phyloP scores from a whole-genome alignment of 352 stramenopile genomes.

The Globisporangium paddicum region DNA sequence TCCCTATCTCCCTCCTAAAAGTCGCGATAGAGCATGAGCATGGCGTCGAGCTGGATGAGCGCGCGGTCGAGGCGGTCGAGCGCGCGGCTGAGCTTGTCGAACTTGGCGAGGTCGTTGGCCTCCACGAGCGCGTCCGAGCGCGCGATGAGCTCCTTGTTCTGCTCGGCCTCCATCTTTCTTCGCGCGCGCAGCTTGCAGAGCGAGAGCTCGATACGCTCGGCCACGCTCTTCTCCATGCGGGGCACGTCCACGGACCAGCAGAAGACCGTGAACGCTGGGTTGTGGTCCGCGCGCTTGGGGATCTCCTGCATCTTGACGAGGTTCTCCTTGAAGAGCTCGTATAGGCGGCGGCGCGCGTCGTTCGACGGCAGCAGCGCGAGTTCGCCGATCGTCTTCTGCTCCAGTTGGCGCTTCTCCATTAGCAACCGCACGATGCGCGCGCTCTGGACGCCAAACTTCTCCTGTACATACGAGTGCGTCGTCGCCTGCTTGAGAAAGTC shows the following conservation, averaged over 20 bases:
- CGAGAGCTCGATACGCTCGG: conserved; percentile 66
- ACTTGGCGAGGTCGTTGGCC: conserved; percentile 80
- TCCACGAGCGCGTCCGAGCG: conserved; percentile 85
- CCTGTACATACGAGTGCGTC: conserved; percentile 74
- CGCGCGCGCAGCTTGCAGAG: conserved; percentile 66
- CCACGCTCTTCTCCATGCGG: conserved; percentile 53
- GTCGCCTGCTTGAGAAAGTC: conserved; percentile 73
- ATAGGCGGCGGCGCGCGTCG: conserved; percentile 74
- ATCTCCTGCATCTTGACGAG: conserved; percentile 85
- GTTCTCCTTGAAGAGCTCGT: conserved; percentile 72
- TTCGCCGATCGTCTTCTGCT: conserved; percentile 85
- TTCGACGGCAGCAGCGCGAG: conserved; percentile 78
- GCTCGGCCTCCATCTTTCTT: conserved; percentile 71
- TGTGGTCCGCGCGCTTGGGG: conserved; percentile 84
- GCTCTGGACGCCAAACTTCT: conserved; percentile 77
- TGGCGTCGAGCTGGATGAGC: conserved; percentile 78
- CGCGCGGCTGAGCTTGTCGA: conserved; percentile 81
- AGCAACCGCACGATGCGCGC: conserved; percentile 82
- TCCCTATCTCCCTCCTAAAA: conserved; percentile 43
- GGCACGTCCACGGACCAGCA: conserved; percentile 81
- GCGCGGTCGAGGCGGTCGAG: conserved; percentile 81
- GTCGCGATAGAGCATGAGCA: conserved; percentile 88
- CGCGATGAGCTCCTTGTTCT: conserved; percentile 87
- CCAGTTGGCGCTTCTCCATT: conserved; percentile 82
- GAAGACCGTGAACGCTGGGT: conserved; percentile 85